Base-by-base conservation (phyloP, 306 rosid species). In the Prunus mongolica region DNA sequence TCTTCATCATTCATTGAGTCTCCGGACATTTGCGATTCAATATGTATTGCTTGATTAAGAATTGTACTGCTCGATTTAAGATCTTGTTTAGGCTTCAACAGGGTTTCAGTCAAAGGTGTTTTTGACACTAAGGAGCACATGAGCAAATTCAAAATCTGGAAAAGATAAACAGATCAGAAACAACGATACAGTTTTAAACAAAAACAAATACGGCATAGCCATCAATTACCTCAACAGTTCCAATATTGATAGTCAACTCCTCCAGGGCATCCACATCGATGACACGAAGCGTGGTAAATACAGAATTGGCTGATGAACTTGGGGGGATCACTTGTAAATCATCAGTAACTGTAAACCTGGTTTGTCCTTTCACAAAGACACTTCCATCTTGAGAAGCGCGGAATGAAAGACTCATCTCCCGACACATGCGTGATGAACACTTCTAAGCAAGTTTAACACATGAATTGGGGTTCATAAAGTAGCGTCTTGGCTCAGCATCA, bases 361-460 rank as follows among this genome's bases (percentile, higher is more conserved):
- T 2, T n/a, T 0, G 15, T 9, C 44, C 61, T 25, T 77, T 57
- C 2, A 57, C 60, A 55, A 77, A 77, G 8, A 68, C 75, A 3
- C 68, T 58, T 12, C 22, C 72, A 16, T 5, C 14, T 65, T 63
- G 24, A 28, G 19, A 12, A 62, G 28, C 9, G 14, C 4, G 20
- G 18, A 1, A 5, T 1, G 64, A 13, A 18, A 19, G 11, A 22
- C 0, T 3, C 2, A 3, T 3, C 34, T 4, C 18, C 1, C 0
- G 0, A 8, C 0, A 0, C 27, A 51, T 9, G 45, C 2, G 0
- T 34, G 7, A 0, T 15, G 0, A 13, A 8, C 12, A 0, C 2
- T 3, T 2, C 3, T 28, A 28, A 28, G 30, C 0, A 28, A 28
- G 3, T 22, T 22, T 22, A 22, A 22, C 0, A 0, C 1, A 4